Percentiles rank a stretch among this genome's conserved stretches.
phyloP scores from a whole-genome alignment of 2,329 filamentous ascomycete genomes.

The Aureobasidium sp. region DNA sequence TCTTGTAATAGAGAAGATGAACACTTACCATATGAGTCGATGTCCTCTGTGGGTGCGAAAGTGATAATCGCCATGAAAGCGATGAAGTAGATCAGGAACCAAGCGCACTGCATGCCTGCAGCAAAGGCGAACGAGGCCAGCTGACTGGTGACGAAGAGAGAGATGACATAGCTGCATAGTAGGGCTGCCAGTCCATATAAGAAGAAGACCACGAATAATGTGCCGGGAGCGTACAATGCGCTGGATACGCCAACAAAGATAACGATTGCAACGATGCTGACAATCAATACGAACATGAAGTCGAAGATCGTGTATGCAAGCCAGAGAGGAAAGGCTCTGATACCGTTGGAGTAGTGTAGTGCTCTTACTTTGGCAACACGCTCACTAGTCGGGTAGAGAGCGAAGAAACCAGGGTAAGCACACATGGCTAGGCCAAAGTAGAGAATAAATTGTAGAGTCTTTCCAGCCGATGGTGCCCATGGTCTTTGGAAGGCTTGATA shows the following conservation, averaged over 20 bases:
- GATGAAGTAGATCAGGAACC: slow-evolving; percentile 56
- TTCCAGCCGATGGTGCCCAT: slow-evolving; percentile 72
- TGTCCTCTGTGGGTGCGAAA: slow-evolving; percentile 73
- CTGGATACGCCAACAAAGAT: slow-evolving; percentile 71
- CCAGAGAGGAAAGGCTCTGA: slow-evolving; percentile 86
- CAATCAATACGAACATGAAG: slow-evolving; percentile 74
- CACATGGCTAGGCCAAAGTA: slow-evolving; percentile 85
- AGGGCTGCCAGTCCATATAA: slow-evolving; percentile 85
- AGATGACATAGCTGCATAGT: slow-evolving; percentile 82
- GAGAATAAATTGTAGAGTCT: slow-evolving; percentile 80
- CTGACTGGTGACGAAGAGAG: slow-evolving; percentile 81
- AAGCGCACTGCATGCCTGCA: slow-evolving; percentile 74
- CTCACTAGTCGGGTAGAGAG: slow-evolving; percentile 90
- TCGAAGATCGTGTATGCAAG: slow-evolving; percentile 85
- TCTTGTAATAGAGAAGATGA: no score
- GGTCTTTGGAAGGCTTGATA: slow-evolving; percentile 82
- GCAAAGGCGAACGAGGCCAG: slow-evolving; percentile 87
- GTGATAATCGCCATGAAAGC: slow-evolving; percentile 51
- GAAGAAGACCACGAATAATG: slow-evolving; percentile 83
- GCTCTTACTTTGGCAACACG: slow-evolving; percentile 81
- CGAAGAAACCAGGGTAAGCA: slow-evolving; percentile 87
- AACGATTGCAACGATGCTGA: slow-evolving; percentile 70
- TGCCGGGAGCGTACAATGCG: slow-evolving; percentile 82
- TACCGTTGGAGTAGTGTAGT: slow-evolving; percentile 92
- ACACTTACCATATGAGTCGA: slow-evolving; percentile 60